Evolutionary conservation across 2,329 filamentous ascomycete genomes (phyloP), one percentile per base, ranked within the genome.

Genomic region (Ascosphaera acerosa): DNA sequence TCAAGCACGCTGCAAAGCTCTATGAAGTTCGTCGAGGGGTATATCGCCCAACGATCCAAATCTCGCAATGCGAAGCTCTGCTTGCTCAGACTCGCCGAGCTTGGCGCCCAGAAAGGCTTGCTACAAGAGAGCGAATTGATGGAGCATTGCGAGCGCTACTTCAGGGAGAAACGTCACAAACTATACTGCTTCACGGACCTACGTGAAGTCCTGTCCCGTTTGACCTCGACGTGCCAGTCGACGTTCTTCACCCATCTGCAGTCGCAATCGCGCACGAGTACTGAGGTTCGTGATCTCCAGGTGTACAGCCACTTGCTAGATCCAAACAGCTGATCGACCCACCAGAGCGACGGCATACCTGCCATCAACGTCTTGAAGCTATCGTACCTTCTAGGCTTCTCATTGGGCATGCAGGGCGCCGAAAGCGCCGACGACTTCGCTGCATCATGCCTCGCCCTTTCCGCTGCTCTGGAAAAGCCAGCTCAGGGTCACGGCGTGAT

Each of bases 131-230:
- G n/a, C 35, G n/a, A n/a, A n/a, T n/a, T 58, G 18, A 36, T 57
- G 16, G 35, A 42, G 25, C 46, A 42, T 10, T 58, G 50, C 33
- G 43, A 50, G 33, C 37, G 43, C 25, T 59, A 59, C 38, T 53
- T 53, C 34, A 43, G 54, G 22, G 39, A 38, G 5, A 53, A 53
- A 37, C 49, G 49, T 10, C 42, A 43, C 28, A 59, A 58, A 35
- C 43, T 53, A 15, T 57, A 55, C 37, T 57, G 54, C 34, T 59
- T 58, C 32, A 44, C 47, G 32, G 57, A 60, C 36, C 36, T 60
- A 15, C 44, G 46, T 34, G 43, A 40, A 27, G 50, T 55, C 32
- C 52, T 3, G 37, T 38, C 26, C 39, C 36, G 18, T 36, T 54
- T 15, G 39, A 51, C 25, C 43, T 43, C 20, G 33, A 38, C 10